Conservation (phyloP, 2,329 filamentous ascomycete species). For the Fusarium nygamai region DNA sequence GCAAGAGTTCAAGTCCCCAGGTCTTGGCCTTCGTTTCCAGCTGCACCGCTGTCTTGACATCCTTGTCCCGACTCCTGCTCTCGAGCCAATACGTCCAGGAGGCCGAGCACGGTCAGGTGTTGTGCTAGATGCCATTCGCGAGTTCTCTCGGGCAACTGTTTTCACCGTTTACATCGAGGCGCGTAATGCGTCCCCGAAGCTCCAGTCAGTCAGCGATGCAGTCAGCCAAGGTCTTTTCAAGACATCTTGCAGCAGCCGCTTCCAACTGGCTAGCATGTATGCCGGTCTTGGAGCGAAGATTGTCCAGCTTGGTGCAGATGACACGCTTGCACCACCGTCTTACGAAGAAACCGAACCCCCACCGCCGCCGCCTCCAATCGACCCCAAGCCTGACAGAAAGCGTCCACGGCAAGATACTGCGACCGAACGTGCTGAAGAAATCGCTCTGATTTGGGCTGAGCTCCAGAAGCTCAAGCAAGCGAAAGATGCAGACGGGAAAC, state of each 20-base stretch:
- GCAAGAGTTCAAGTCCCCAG: constrained; percentile 5
- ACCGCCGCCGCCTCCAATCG: constrained; percentile 4
- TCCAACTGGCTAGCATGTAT: constrained; percentile 25
- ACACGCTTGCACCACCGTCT: background rate
- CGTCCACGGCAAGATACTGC: constrained; percentile 1
- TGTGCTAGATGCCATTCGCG: constrained; percentile 24
- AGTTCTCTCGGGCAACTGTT: background rate
- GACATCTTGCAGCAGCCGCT: background rate
- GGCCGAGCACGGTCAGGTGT: constrained; percentile 7
- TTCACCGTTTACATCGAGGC: constrained; percentile 23
- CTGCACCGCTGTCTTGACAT: background rate
- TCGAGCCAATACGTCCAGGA: constrained; percentile 7
- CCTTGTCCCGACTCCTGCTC: background rate
- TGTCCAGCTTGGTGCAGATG: background rate
- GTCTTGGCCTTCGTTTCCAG: background rate
- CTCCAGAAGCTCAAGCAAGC: background rate
- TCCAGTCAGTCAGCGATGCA: constrained; percentile 14
- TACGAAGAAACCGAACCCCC: background rate
- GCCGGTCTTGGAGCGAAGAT: constrained; percentile 18
- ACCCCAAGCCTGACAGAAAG: constrained; percentile 1
- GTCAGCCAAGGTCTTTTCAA: background rate
- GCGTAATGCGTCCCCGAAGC: background rate
- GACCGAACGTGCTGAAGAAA: background rate
- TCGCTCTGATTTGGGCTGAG: background rate
- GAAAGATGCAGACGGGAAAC: background rate